Base-by-base conservation (phyloP, 495 filamentous ascomycete species). In the Amorphotheca resinae region DNA sequence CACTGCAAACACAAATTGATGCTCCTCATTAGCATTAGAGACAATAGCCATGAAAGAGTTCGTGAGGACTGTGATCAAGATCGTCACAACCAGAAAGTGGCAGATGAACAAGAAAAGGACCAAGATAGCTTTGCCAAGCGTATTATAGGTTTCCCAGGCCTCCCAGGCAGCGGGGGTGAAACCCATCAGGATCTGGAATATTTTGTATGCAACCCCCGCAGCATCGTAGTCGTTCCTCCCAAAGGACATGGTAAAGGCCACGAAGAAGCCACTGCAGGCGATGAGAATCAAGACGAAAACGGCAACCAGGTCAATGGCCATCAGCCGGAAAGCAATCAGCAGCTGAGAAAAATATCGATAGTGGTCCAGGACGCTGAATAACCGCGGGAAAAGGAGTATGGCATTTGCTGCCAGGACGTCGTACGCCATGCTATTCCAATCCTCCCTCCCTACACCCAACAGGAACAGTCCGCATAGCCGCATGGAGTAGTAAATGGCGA, bases 31-130 rank as follows among this genome's bases (percentile, higher is more conserved):
- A 6, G 86, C 84, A 56, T 94, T 95, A 16, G 86, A 83, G 18
- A 87, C 84, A 54, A 95, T 85, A 0, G 81, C 78, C 82, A 91
- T 89, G 65, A 93, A 95, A 14, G 83, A 88, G 58, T 94, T 95
- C 1, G 86, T 91, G 30, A 95, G 65, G 22, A 95, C 88, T 0
- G 86, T 91, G 55, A 96, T 86, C 35, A 96, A 64, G 35, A 95
- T 89, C 6, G 88, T 93, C 25, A 94, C 77, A n/a, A 94, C 78
- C 38, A 95, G 70, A 53, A 94, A 96, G 61, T 95, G 89, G 60
- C 84, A 88, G 41, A 95, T 89, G 59, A 94, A 82, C 17, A 96
- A 68, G 56, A 95, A 95, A 11, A 88, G 51, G 0, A 76, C 77
- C 53, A 94, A 60, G 18, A 94, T 71, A 0, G 68, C 61, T 50